Evolutionary conservation across 2,329 filamentous ascomycete genomes (phyloP), one percentile per base, ranked within the genome.

Genomic region (Trichoderma asperellum): DNA sequence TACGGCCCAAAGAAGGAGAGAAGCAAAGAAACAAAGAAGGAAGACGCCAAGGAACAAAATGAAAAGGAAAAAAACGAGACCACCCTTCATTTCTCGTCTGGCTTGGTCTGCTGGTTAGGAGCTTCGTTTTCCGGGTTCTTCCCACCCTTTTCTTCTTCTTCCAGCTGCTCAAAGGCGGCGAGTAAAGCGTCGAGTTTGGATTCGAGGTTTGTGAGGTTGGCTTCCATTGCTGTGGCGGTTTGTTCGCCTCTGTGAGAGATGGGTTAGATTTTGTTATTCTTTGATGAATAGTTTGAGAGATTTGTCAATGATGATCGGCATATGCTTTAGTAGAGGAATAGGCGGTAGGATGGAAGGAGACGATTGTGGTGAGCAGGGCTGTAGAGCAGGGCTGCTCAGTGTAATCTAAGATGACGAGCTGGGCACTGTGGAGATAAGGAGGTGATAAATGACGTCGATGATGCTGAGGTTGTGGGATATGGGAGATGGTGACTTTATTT

Each of bases 181-280:
- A 89, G 80, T 27, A 89, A 79, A 70, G 81, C 82, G 70, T 88
- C 86, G n/a, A 89, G 81, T 75, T 83, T 87, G 74, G 78, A 80
- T 76, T 88, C 86, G 24, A 89, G 80, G 40, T 74, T 83, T 10
- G 81, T 80, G 61, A 89, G 80, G 72, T 84, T 85, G 2, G 82
- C 79, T 74, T 89, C 87, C 21, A 89, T 82, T 35, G 81, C 81
- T 12, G 82, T 75, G 53, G 86, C 86, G 4, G 86, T 79, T 73
- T 86, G 83, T 71, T 89, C 87, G 73, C 86, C 87, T 73, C 85
- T 87, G 70, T 68, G 4, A 21, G 47, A 16, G 10, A 62, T 8
- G 43, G 40, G 58, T 27, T 37, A 24, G 32, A 29, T 65, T 1
- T 58, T 52, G 2, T 37, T 29, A 7, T 34, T 14, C 21, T 14